Evolutionary conservation across 257 asterid species (phyloP).

Genomic region (Galeopsis tetrahit): DNA sequence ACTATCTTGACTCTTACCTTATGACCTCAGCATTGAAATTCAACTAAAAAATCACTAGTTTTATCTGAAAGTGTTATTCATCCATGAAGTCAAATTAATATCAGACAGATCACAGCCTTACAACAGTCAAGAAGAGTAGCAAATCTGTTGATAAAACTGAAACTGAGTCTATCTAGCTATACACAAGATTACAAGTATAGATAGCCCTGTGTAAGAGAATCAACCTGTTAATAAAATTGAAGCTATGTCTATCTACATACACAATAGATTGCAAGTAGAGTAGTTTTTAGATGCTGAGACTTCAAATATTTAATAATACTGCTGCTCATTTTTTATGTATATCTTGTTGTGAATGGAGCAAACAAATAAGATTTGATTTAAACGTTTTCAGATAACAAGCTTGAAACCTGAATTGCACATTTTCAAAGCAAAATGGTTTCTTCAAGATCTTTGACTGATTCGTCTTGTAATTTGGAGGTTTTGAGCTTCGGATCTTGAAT

Average conservation of each 20-base stretch:
- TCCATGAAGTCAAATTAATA: not conserved
- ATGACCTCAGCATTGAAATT: not conserved
- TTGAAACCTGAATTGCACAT: not conserved
- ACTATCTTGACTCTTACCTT: not conserved
- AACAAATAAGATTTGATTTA: not conserved
- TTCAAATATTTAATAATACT: not conserved
- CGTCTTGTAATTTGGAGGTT: not conserved
- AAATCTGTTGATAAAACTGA: slow-evolving; percentile 8
- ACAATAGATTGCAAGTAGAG: not conserved
- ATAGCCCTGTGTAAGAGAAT: not conserved
- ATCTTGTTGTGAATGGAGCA: not conserved
- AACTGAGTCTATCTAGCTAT: not conserved
- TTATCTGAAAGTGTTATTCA: not conserved
- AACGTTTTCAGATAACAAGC: not conserved
- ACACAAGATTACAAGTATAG: not conserved
- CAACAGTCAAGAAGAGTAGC: not conserved
- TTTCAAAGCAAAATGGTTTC: not conserved
- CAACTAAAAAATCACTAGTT: not conserved
- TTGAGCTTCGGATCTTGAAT: not conserved
- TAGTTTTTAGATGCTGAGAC: slow-evolving; percentile 13
- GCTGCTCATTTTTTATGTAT: not conserved
- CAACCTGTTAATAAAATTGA: not conserved
- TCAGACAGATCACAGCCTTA: not conserved
- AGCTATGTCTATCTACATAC: not conserved
- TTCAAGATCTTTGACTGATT: not conserved